phyloP scores from a whole-genome alignment of 192 early-diverging fungal species.

The Entrophospora sp. region DNA sequence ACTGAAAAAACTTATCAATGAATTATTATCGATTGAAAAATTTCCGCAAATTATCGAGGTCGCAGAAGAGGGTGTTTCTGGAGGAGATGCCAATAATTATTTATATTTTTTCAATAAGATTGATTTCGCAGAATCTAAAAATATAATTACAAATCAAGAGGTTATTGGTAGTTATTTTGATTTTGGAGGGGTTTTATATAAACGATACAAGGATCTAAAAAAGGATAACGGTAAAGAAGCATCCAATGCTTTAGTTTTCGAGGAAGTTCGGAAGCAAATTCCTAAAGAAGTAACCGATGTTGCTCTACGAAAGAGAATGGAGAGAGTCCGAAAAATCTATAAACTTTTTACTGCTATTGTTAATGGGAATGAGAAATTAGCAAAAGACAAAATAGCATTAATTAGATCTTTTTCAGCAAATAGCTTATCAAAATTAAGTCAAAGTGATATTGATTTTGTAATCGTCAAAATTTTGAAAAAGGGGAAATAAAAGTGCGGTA shows the following conservation, averaged over 20 bases:
- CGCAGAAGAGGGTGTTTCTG: too few relatives aligned
- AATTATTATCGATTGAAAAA: not conserved
- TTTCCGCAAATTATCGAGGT: not conserved
- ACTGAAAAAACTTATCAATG: not conserved
- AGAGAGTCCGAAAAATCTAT: not conserved
- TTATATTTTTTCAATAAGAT: not conserved
- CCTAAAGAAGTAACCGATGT: not conserved
- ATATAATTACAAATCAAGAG: not conserved
- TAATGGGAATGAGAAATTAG: too few relatives aligned
- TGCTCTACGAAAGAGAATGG: not conserved
- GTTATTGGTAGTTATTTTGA: not conserved
- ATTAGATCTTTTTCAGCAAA: too few relatives aligned
- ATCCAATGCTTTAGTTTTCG: not conserved
- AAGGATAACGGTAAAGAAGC: not conserved
- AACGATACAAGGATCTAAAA: not conserved
- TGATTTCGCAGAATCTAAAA: not conserved
- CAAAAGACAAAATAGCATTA: too few relatives aligned
- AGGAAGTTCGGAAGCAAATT: not conserved
- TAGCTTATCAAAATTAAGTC: not conserved
- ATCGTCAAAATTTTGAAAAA: not conserved
- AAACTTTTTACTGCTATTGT: too few relatives aligned
- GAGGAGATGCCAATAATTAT: not conserved
- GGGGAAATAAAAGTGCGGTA: not conserved
- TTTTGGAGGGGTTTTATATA: not conserved
- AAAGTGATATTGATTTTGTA: not conserved